Percentiles rank a stretch among this genome's conserved stretches.
phyloP scores from a whole-genome alignment of 2,329 filamentous ascomycete genomes.

The Chrysosphaeria jannelii region DNA sequence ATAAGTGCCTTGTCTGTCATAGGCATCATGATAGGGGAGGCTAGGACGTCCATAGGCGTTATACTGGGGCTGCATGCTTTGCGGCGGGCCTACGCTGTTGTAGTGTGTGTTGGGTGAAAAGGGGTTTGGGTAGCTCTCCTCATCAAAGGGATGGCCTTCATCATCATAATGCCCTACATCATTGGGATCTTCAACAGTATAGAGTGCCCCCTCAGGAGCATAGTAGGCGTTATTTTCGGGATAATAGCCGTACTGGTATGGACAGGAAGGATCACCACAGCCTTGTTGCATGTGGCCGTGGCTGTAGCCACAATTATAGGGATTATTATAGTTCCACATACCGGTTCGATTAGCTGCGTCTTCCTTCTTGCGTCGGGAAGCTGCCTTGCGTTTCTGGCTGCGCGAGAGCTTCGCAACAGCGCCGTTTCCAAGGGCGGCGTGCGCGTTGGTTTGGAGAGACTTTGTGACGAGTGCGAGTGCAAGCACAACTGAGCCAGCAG shows the following conservation, averaged over 20 bases:
- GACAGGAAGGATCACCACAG: too few relatives aligned
- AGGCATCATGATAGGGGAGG: background rate
- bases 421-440: background rate
- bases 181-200: too few relatives aligned
- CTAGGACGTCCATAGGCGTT: conserved; percentile 6
- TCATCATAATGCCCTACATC: too few relatives aligned
- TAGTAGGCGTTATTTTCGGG: conserved; percentile 18
- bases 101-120: conserved; percentile 9
- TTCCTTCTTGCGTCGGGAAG: conserved; percentile 3
- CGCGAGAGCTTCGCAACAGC: conserved; percentile 1
- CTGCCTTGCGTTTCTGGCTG: conserved; percentile 5
- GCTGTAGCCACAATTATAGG: too few relatives aligned
- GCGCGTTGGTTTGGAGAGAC: background rate
- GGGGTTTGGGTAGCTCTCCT: too few relatives aligned
- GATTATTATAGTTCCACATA: conserved; percentile 25
- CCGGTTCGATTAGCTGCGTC: background rate
- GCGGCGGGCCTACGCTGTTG: too few relatives aligned
- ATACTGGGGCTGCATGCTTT: too few relatives aligned
- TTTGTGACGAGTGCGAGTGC: conserved; percentile 12
- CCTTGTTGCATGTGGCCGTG: too few relatives aligned
- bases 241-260: too few relatives aligned
- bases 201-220: too few relatives aligned
- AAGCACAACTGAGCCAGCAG: conserved; percentile 17
- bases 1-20: too few relatives aligned
- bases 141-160: too few relatives aligned